Percentiles rank a stretch among this genome's conserved stretches.
Conservation (phyloP, 371 early-diverging fungal genomes). For the Apophysomyces sp. region DNA sequence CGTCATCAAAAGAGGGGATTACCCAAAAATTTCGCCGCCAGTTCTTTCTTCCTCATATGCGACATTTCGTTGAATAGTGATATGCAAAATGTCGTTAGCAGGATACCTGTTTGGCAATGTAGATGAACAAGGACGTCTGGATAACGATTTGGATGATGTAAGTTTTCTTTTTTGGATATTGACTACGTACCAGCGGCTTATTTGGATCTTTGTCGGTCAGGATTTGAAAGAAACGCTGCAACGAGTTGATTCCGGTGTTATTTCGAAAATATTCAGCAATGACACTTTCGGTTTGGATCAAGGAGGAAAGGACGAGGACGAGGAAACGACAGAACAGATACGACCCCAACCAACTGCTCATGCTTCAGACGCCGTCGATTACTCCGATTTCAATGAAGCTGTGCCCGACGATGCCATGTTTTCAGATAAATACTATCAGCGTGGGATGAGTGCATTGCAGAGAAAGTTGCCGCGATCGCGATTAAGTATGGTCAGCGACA, state of each 20-base stretch:
- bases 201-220: constrained; percentile 23
- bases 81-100: constrained; percentile 57
- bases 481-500: constrained; percentile 46
- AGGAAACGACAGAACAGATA: constrained; percentile 13
- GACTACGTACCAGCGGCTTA: not conserved
- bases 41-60: not conserved
- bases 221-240: constrained; percentile 70
- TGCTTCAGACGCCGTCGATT: constrained; percentile 77
- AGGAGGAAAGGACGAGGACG: constrained; percentile 34
- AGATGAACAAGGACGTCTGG: constrained; percentile 80
- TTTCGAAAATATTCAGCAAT: constrained; percentile 54
- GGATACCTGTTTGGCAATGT: constrained; percentile 89
- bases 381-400: constrained; percentile 78
- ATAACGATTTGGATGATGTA: constrained; percentile 66
- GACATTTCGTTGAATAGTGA: not conserved
- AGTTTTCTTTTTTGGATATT: constrained; percentile 6
- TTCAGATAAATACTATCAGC: constrained; percentile 43
- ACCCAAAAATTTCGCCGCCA: too few species aligned
- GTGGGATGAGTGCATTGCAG: constrained; percentile 36
- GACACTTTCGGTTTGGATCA: constrained; percentile 57
- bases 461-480: constrained; percentile 27
- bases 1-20: too few species aligned
- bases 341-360: constrained; percentile 39
- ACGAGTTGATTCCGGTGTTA: constrained; percentile 52
- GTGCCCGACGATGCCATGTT: constrained; percentile 64